A percentile compares a stretch with the other conserved stretches of the same genome.
phyloP scores from a whole-genome alignment of 2,329 filamentous ascomycete species.

The Corinectria fuckeliana region DNA sequence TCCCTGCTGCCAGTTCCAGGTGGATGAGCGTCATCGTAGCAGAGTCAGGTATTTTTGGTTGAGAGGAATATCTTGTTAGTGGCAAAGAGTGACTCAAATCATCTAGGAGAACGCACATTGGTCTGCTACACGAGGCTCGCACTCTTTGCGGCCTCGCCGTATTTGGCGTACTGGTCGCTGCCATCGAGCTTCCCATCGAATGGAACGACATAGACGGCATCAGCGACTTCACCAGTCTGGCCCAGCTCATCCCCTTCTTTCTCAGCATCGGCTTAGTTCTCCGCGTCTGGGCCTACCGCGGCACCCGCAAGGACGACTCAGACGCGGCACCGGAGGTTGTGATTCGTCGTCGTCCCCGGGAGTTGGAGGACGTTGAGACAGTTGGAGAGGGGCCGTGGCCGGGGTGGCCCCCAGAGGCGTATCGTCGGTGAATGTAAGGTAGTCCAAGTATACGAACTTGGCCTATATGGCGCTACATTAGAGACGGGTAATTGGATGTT shows the following conservation, averaged over 20 bases:
- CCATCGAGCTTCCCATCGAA: constrained; percentile 42
- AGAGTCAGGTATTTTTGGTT: constrained; percentile 29
- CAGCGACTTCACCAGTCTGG: constrained; percentile 35
- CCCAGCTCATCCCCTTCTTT: constrained; percentile 43
- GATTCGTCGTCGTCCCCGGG: neutral
- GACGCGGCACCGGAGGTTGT: neutral
- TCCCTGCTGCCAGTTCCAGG: constrained; percentile 31
- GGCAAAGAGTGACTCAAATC: neutral
- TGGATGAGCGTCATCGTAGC: constrained; percentile 24
- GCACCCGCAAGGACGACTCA: neutral
- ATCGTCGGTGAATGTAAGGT: neutral
- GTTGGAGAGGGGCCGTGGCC: neutral
- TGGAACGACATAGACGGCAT: constrained; percentile 42
- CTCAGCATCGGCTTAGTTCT: constrained; percentile 40
- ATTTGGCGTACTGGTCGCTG: constrained; percentile 39
- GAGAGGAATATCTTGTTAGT: no score
- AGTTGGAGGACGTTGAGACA: neutral
- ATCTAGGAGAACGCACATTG: constrained; percentile 29
- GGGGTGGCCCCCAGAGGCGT: neutral
- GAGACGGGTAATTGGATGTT: neutral
- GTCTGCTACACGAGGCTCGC: constrained; percentile 30
- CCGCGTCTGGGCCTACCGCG: constrained; percentile 35
- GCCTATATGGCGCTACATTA: neutral
- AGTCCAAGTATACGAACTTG: neutral
- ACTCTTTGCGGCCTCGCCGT: constrained; percentile 34